Base-by-base conservation (phyloP, 352 stramenopile species). In the Phytophthora foliorum region DNA sequence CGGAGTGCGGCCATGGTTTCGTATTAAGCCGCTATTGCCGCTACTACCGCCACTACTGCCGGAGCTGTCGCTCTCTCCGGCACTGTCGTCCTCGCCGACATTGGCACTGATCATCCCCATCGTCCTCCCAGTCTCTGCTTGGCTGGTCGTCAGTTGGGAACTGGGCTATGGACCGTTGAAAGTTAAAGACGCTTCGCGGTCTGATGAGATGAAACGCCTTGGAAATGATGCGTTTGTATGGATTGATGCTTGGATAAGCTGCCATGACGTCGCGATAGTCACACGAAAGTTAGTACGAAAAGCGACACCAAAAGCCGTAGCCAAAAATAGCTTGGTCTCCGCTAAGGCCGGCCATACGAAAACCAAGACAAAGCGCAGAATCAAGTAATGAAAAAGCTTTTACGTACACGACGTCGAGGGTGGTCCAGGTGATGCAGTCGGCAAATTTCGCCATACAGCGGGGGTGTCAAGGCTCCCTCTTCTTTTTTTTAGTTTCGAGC, bases 401-500 rank as follows among this genome's bases (percentile, higher is more conserved):
- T 45, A 77, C 69, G 61, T 63, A 81, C 74, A 72, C 65, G 42
- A 81, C 66, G 69, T 81, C 69, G 65, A 81, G 74, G 46, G 73
- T 80, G 60, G 64, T 80, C 73, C 73, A 80, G 31, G 73, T 80
- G 54, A 80, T 71, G 55, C 57, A 80, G 69, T 72, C 73, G 52
- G 73, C 68, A 61, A 80, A 80, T 66, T 80, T 80, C 64, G 73
- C 73, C 73, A 80, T 80, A 62, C 61, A 80, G 67, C 44, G 61
- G 67, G 54, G 67, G 66, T 74, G 46, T 31, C 36, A 41, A 74
- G 48, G 39, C 59, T 69, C 53, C 59, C 52, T 74, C 50, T 70
- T 65, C 4, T 45, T 59, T 62, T 17, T 48, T 63, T 36, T 56
- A 56, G 42, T 64, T 66, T 63, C 36, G 27, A 54, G 41, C 54